A percentile compares a stretch with the other conserved stretches of the same genome.
These are phyloP conservation scores for Helicostylum pulchrum DNA, from an alignment of 192 early-diverging fungal genomes.

Conservation along the genomic window DNA sequence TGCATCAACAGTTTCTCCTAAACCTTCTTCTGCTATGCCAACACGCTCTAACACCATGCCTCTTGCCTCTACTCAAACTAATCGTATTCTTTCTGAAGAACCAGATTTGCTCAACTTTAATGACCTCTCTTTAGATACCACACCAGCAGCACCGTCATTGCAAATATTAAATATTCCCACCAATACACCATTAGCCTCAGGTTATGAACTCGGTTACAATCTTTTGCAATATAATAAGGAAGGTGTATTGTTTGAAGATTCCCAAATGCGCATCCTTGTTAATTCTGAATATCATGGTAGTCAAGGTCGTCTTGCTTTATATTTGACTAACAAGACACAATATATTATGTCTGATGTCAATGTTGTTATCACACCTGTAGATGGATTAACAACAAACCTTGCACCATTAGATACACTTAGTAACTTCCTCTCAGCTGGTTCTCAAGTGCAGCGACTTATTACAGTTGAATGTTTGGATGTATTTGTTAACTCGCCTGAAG, in stretches of 20 bases:
- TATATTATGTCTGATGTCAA: slow-evolving; percentile 60
- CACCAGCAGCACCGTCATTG: slow-evolving; percentile 22
- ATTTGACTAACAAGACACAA: slow-evolving; percentile 85
- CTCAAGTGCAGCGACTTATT: slow-evolving; percentile 81
- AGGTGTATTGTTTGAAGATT: slow-evolving; percentile 92
- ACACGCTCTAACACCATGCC: slow-evolving; percentile 11
- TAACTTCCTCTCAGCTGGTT: slow-evolving; percentile 58
- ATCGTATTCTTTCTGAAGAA: not conserved
- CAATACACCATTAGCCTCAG: slow-evolving; percentile 45
- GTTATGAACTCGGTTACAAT: slow-evolving; percentile 53
- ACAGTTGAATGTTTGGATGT: slow-evolving; percentile 72
- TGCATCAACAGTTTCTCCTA: no score
- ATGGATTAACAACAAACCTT: slow-evolving; percentile 45
- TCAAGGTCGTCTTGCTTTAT: slow-evolving; percentile 86
- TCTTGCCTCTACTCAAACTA: not conserved
- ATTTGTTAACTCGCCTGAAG: slow-evolving; percentile 54
- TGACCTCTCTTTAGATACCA: slow-evolving; percentile 22
- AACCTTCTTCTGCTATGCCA: not conserved
- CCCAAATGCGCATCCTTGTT: slow-evolving; percentile 83
- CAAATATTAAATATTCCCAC: slow-evolving; percentile 29
- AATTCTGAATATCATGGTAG: slow-evolving; percentile 92
- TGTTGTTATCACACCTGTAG: slow-evolving; percentile 51
- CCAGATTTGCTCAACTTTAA: slow-evolving; percentile 36
- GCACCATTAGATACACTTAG: slow-evolving; percentile 43
- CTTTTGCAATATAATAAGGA: slow-evolving; percentile 67